Evolutionary conservation across 2,329 filamentous ascomycete species (phyloP).

Genomic region (Emericellopsis atlantica): DNA sequence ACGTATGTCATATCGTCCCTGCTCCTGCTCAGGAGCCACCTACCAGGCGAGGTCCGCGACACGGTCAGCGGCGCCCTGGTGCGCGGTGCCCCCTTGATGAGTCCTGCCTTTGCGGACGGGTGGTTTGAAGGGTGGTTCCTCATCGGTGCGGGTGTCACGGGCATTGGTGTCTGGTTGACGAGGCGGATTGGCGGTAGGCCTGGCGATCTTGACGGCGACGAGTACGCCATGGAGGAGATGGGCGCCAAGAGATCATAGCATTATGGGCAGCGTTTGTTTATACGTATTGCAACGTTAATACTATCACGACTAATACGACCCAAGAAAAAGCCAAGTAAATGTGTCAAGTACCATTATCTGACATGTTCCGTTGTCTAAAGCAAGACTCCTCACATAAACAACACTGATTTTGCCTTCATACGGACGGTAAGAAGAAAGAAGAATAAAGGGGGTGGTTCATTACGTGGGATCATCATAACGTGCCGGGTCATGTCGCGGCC

Average conservation of each 20-base stretch:
- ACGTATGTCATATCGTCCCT: constrained; percentile 78
- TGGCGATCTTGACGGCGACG: constrained; percentile 33
- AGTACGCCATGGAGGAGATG: constrained; percentile 54
- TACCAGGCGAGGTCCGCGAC: constrained; percentile 64
- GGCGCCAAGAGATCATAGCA: constrained; percentile 49
- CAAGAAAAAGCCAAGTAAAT: too few relatives aligned
- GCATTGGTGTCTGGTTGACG: constrained; percentile 60
- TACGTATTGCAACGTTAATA: too few relatives aligned
- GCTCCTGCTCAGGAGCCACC: constrained; percentile 62
- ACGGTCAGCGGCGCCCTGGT: constrained; percentile 68
- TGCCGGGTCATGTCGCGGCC: too few relatives aligned
- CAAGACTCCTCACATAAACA: too few relatives aligned
- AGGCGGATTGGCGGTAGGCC: constrained; percentile 36
- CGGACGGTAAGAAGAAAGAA: too few relatives aligned
- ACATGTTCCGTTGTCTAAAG: too few relatives aligned
- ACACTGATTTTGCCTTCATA: too few relatives aligned
- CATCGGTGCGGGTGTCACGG: constrained; percentile 51
- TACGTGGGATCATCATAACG: too few relatives aligned
- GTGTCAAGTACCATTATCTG: too few relatives aligned
- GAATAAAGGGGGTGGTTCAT: too few relatives aligned
- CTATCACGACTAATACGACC: too few relatives aligned
- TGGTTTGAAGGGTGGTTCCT: constrained; percentile 91
- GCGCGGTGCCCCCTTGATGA: constrained; percentile 53
- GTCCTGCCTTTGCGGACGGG: constrained; percentile 43
- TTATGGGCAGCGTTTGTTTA: too few relatives aligned